Evolutionary conservation across 495 filamentous ascomycete species (phyloP).

Genomic region (Penicillium fimorum): DNA sequence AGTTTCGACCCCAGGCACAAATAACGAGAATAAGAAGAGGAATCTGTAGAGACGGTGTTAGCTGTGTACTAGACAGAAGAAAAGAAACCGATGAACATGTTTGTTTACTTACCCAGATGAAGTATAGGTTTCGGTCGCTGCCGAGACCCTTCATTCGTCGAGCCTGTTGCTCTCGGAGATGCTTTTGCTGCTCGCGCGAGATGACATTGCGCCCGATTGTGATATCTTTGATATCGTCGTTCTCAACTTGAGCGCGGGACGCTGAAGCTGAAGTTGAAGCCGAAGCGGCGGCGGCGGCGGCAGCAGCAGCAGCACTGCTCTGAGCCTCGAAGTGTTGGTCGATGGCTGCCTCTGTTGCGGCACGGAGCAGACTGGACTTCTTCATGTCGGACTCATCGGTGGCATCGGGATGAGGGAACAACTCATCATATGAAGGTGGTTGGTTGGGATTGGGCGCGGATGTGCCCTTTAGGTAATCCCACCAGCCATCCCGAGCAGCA

Average conservation of each 20-base stretch:
- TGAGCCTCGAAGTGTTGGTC: conserved; percentile 65
- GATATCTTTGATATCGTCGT: conserved; percentile 43
- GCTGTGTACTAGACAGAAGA: conserved; percentile 20
- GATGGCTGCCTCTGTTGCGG: conserved; percentile 62
- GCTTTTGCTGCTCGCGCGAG: conserved; percentile 72
- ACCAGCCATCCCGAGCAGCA: conserved; percentile 60
- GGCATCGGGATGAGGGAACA: conserved; percentile 60
- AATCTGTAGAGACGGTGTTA: conserved; percentile 29
- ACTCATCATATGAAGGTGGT: conserved; percentile 79
- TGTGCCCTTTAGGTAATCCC: conserved; percentile 60
- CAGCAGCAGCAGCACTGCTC: conserved; percentile 39
- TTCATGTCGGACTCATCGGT: conserved; percentile 54
- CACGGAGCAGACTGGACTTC: conserved; percentile 57
- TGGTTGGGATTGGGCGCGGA: conserved; percentile 42
- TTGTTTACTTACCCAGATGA: conserved; percentile 70
- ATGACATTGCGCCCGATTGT: conserved; percentile 47
- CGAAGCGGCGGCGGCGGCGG: conserved; percentile 13
- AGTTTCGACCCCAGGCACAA: conserved; percentile 61
- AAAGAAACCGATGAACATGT: conserved; percentile 2
- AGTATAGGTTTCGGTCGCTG: conserved; percentile 76
- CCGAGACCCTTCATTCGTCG: conserved; percentile 71
- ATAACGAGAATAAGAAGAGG: conserved; percentile 60
- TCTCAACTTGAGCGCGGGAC: conserved; percentile 37
- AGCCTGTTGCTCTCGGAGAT: conserved; percentile 67
- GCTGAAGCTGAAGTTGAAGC: conserved; percentile 18